phyloP scores from a whole-genome alignment of 371 early-diverging fungal genomes.

The Mucor lusitanicus region DNA sequence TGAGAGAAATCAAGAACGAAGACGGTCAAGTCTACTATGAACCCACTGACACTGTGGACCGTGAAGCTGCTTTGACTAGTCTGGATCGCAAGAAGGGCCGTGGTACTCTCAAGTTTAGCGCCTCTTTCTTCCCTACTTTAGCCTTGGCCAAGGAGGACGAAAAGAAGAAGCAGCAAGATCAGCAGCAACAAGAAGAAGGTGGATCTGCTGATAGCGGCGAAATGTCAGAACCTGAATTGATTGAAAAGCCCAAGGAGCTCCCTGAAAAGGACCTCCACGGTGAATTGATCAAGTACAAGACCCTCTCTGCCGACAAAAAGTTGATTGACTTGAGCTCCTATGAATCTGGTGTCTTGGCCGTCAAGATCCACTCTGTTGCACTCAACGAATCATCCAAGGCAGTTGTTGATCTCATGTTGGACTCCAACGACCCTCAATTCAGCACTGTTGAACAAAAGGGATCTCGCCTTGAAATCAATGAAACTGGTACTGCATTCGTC shows the following conservation, averaged over 20 bases:
- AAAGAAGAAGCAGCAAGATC: slow-evolving; percentile 16
- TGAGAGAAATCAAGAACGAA: slow-evolving; percentile 36
- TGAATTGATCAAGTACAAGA: slow-evolving; percentile 39
- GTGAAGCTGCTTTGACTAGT: slow-evolving; percentile 59
- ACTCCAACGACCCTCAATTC: slow-evolving; percentile 48
- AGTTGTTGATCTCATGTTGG: slow-evolving; percentile 40
- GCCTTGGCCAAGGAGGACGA: slow-evolving; percentile 50
- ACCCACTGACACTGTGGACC: slow-evolving; percentile 32
- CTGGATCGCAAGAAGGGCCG: slow-evolving; percentile 62
- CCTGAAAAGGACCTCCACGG: slow-evolving; percentile 52
- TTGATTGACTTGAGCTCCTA: slow-evolving; percentile 40
- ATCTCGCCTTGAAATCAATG: slow-evolving; percentile 35
- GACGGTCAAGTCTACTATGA: slow-evolving; percentile 45
- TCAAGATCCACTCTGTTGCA: slow-evolving; percentile 38
- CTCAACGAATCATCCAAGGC: slow-evolving; percentile 25
- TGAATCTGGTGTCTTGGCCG: slow-evolving; percentile 49
- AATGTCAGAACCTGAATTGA: slow-evolving; percentile 33
- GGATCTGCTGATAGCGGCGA: slow-evolving; percentile 14
- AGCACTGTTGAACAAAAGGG: slow-evolving; percentile 43
- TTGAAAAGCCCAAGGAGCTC: slow-evolving; percentile 29
- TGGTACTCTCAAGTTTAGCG: slow-evolving; percentile 69
- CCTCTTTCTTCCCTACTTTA: slow-evolving; percentile 71
- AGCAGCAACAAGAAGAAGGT: slow-evolving; percentile 4
- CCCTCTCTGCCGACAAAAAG: slow-evolving; percentile 29
- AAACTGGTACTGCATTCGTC: slow-evolving; percentile 50